Conservation (phyloP, 257 asterid species). For the Haberlea rhodopensis region DNA sequence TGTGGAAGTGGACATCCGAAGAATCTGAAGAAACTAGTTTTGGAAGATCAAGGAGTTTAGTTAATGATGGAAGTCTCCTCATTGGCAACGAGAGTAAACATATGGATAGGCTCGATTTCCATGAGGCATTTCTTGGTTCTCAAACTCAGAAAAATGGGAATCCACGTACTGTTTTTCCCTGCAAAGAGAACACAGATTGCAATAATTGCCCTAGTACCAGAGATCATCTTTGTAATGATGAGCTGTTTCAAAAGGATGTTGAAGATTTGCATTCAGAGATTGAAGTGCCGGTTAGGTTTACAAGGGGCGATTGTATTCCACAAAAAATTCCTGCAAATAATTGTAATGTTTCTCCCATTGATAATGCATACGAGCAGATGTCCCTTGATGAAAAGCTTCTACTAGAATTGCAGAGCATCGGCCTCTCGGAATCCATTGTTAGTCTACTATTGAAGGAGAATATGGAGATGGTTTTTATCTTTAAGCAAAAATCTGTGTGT, state of each 20-base stretch:
- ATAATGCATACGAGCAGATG: constrained; percentile 70
- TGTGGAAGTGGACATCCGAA: constrained; percentile 69
- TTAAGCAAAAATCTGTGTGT: constrained; percentile 9
- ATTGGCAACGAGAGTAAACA: constrained; percentile 42
- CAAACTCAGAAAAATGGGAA: too few species aligned
- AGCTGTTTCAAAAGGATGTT: constrained; percentile 42
- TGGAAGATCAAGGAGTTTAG: too few species aligned
- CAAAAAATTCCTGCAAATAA: constrained; percentile 37
- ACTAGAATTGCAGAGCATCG: too few species aligned
- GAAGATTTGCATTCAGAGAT: constrained; percentile 61
- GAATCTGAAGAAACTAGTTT: constrained; percentile 73
- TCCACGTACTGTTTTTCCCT: constrained; percentile 41
- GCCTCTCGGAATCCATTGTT: constrained; percentile 81
- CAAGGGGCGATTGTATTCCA: constrained; percentile 48
- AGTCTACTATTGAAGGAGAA: constrained; percentile 32
- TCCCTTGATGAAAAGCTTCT: constrained; percentile 64
- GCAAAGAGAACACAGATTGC: constrained; percentile 46
- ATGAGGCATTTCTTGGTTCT: too few species aligned
- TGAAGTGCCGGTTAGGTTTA: constrained; percentile 59
- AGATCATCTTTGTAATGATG: too few species aligned
- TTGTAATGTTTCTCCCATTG: constrained; percentile 44
- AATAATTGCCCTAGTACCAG: constrained; percentile 34
- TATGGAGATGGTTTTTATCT: constrained; percentile 4
- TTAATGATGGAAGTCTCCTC: constrained; percentile 39
- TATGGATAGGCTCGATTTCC: too few species aligned